phyloP scores from a whole-genome alignment of 1,139 yeast species.

The Magnusiomyces magnusii region DNA sequence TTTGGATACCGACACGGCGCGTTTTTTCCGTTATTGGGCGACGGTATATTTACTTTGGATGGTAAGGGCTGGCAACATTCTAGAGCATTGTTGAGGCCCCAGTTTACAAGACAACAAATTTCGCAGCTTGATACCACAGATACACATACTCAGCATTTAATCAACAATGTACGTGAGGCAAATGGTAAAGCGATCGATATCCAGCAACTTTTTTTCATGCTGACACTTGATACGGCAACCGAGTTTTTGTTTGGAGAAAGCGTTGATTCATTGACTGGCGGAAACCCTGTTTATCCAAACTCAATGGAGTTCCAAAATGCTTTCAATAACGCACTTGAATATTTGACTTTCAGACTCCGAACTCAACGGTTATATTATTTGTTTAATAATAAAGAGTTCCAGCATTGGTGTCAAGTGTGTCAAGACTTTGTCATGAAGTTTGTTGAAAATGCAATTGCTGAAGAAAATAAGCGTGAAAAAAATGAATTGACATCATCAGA shows the following conservation, averaged over 20 bases:
- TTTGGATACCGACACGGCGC: constrained; percentile 42
- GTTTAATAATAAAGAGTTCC: constrained; percentile 30
- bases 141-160: constrained; percentile 34
- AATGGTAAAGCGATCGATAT: constrained; percentile 34
- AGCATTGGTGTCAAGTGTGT: constrained; percentile 11
- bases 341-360: constrained; percentile 34
- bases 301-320: constrained; percentile 35
- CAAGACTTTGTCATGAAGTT: no score
- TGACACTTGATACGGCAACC: constrained; percentile 44
- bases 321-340: constrained; percentile 36
- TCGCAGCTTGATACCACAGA: constrained; percentile 44
- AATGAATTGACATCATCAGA: no score
- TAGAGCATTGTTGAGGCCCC: constrained; percentile 51
- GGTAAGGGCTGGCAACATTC: constrained; percentile 51
- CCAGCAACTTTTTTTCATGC: constrained; percentile 39
- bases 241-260: constrained; percentile 45
- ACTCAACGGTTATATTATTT: constrained; percentile 34
- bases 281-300: constrained; percentile 18
- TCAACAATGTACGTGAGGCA: constrained; percentile 13
- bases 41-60: constrained; percentile 49
- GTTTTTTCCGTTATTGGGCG: constrained; percentile 43
- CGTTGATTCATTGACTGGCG: constrained; percentile 36
- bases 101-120: constrained; percentile 47
- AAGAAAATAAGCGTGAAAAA: constrained; percentile 32
- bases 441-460: no score